Percentiles rank a stretch among this genome's conserved stretches.
Evolutionary conservation across 257 asterid species (phyloP).

Genomic region (Solanum virginianum): DNA sequence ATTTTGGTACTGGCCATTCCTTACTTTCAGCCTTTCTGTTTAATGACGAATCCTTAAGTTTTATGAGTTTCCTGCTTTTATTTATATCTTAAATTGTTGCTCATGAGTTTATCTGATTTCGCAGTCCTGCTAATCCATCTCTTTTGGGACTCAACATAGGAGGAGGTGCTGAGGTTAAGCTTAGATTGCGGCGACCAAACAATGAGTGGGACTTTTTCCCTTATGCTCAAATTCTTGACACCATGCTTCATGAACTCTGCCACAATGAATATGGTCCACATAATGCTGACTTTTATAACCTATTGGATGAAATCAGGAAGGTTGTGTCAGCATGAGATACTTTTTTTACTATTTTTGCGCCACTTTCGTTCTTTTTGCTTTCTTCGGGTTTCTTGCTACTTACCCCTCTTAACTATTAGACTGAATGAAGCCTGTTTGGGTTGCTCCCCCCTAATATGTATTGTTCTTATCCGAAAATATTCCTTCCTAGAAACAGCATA

Average conservation of each 20-base stretch:
- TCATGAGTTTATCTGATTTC: conserved; percentile 7
- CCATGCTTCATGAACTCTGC: conserved; percentile 95
- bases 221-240: conserved; percentile 50
- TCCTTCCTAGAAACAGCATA: background rate
- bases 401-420: background rate
- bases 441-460: background rate
- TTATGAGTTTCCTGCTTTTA: background rate
- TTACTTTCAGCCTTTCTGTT: background rate
- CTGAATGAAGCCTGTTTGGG: background rate
- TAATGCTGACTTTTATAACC: conserved; percentile 73
- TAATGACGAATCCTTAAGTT: background rate
- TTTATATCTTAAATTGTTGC: background rate
- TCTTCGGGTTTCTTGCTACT: background rate
- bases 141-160: conserved; percentile 65
- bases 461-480: background rate
- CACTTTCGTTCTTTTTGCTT: background rate
- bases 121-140: conserved; percentile 61
- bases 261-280: conserved; percentile 76
- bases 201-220: conserved; percentile 72
- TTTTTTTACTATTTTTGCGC: background rate
- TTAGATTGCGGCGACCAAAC: conserved; percentile 70
- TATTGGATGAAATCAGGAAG: conserved; percentile 72
- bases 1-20: conserved; percentile 39
- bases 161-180: conserved; percentile 69
- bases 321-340: conserved; percentile 9